Evolutionary conservation across 2,329 filamentous ascomycete genomes (phyloP).

Genomic region (Microsporum canis): DNA sequence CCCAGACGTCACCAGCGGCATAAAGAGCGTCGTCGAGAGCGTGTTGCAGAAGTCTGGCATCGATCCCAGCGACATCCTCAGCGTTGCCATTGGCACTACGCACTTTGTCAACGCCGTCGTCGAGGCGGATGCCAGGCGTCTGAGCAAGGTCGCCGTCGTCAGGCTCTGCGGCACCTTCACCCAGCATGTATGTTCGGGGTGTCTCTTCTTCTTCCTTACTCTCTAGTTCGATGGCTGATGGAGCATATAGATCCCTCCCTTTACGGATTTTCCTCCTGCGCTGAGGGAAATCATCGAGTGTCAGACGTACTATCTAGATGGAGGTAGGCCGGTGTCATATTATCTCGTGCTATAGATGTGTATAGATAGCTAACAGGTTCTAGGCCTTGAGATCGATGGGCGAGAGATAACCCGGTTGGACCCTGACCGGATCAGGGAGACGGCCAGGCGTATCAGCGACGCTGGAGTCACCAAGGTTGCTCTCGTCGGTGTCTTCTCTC

Average conservation of each 20-base stretch:
- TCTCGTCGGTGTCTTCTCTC: slow-evolving; percentile 38
- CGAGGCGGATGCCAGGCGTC: slow-evolving; percentile 34
- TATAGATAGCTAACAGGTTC: background rate
- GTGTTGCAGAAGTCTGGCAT: slow-evolving; percentile 32
- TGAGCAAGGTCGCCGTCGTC: slow-evolving; percentile 38
- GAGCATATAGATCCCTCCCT: slow-evolving; percentile 30
- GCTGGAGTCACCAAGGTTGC: slow-evolving; percentile 32
- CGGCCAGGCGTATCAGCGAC: slow-evolving; percentile 25
- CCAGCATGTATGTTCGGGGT: slow-evolving; percentile 20
- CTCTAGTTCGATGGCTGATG: background rate
- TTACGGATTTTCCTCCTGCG: slow-evolving; percentile 36
- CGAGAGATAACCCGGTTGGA: slow-evolving; percentile 34
- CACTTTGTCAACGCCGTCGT: slow-evolving; percentile 43
- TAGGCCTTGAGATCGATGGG: slow-evolving; percentile 40
- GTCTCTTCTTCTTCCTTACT: background rate
- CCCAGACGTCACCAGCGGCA: slow-evolving; percentile 41
- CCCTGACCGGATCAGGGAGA: slow-evolving; percentile 28
- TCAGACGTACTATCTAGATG: slow-evolving; percentile 34
- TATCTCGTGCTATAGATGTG: background rate
- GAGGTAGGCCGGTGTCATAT: slow-evolving; percentile 15
- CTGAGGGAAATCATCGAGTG: slow-evolving; percentile 34
- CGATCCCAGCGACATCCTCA: slow-evolving; percentile 32
- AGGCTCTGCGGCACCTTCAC: slow-evolving; percentile 39
- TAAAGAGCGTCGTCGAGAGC: slow-evolving; percentile 37
- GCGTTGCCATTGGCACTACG: slow-evolving; percentile 40